These are phyloP conservation scores for Lentinula aciculospora DNA, from an alignment of 768 basidiomycete species.

Conservation along the genomic window DNA sequence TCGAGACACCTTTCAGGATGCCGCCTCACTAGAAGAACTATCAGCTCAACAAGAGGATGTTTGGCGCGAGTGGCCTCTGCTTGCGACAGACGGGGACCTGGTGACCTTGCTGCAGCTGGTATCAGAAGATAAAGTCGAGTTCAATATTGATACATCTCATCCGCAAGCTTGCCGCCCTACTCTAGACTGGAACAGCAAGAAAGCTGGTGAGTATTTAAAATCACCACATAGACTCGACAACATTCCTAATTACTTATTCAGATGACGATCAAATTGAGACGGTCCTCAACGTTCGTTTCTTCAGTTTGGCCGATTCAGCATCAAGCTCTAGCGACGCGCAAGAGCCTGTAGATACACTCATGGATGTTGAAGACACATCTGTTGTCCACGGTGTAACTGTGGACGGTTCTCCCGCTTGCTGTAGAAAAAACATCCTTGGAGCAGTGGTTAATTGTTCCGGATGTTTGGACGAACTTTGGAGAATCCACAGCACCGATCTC, in stretches of 20 bases:
- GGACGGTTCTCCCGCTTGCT: constrained; percentile 43
- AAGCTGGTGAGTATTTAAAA: constrained; percentile 54
- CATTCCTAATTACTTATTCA: constrained; percentile 18
- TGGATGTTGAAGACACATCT: constrained; percentile 13
- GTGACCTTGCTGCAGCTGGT: constrained; percentile 73
- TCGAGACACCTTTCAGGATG: constrained; percentile 67
- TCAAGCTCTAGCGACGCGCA: constrained; percentile 13
- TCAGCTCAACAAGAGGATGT: constrained; percentile 39
- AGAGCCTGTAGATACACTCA: constrained; percentile 1
- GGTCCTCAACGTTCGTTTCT: constrained; percentile 42
- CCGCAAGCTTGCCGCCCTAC: constrained; percentile 47
- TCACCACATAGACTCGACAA: neutral
- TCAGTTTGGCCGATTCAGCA: constrained; percentile 8
- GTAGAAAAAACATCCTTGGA: constrained; percentile 26
- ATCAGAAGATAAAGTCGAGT: constrained; percentile 76
- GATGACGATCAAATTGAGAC: constrained; percentile 87
- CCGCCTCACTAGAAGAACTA: constrained; percentile 55
- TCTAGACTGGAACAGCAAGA: constrained; percentile 86
- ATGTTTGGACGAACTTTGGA: constrained; percentile 40
- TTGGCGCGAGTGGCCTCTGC: constrained; percentile 76
- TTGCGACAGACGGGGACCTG: constrained; percentile 76
- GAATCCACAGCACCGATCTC: constrained; percentile 20
- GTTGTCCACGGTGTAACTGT: constrained; percentile 37
- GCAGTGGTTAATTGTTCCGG: constrained; percentile 37
- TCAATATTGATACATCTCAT: constrained; percentile 62